Evolutionary conservation across 495 filamentous ascomycete species (phyloP), one percentile per base, ranked within the genome.

Genomic region (Aspergillus wentii): DNA sequence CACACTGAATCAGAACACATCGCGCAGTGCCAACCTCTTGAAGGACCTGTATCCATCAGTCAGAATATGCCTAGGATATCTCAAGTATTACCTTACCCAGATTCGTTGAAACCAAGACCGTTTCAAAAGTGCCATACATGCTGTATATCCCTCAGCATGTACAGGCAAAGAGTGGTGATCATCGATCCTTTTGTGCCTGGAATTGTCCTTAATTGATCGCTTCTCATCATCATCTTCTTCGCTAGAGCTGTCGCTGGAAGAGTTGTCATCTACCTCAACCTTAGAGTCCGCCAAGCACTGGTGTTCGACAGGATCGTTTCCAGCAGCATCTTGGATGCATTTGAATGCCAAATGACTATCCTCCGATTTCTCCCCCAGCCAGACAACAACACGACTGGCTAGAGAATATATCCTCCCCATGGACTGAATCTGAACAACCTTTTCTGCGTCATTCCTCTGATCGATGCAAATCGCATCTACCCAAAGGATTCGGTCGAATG

Each of bases 1-100:
- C 57, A 44, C 45, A 61, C 42, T 44, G 40, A 18, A 61, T 33
- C 8, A 49, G 22, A 22, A 57, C 31, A 37, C 40, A 30, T 23
- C 50, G 53, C 42, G 57, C 54, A 30, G 45, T 44, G 17, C 51
- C 57, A 38, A 54, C 51, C 44, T 61, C 57, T 35, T 61, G 51
- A 48, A 61, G 54, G 16, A 61, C 41, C 54, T 57, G 35, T 19
- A n/a, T 17, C 30, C 40, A 19, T 20, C 22, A 22, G 38, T 43
- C 14, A 14, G 1, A 11, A 8, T n/a, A n/a, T n/a, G n/a, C n/a
- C n/a, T n/a, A n/a, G n/a, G n/a, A n/a, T n/a, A n/a, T n/a, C n/a
- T n/a, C n/a, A n/a, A n/a, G n/a, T n/a, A n/a, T n/a, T n/a, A n/a
- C n/a, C 44, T 54, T 56, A 56, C 52, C 56, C 52, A 59, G 26